Evolutionary conservation across 2,329 filamentous ascomycete genomes (phyloP).

Genomic region (Fusarium nodosum): DNA sequence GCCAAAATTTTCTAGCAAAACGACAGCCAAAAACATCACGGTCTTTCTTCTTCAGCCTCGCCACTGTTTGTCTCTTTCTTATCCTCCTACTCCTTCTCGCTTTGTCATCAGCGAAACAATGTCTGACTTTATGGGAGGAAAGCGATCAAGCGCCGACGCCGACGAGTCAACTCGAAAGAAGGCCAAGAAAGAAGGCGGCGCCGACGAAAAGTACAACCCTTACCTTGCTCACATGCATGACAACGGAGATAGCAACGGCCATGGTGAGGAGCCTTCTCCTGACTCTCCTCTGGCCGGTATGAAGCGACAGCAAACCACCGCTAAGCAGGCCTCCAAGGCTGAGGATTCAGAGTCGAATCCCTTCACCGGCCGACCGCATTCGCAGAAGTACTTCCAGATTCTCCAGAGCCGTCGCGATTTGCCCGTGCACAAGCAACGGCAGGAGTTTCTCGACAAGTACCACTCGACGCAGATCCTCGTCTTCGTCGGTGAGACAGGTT

Average conservation of each 20-base stretch:
- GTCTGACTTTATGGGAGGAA: conserved; percentile 58
- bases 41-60: conserved; percentile 45
- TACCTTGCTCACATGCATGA: conserved; percentile 93
- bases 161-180: conserved; percentile 61
- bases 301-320: conserved; percentile 84
- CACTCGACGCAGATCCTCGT: conserved; percentile 96
- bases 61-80: conserved; percentile 20
- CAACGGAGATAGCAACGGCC: conserved; percentile 58
- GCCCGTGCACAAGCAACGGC: conserved; percentile 91
- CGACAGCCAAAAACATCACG: conserved; percentile 37
- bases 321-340: conserved; percentile 76
- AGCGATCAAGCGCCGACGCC: conserved; percentile 61
- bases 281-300: conserved; percentile 73
- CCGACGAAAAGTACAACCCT: conserved; percentile 71
- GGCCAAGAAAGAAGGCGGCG: conserved; percentile 56
- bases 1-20: conserved; percentile 51
- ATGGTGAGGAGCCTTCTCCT: conserved; percentile 53
- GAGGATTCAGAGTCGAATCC: conserved; percentile 88
- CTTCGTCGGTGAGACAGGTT: conserved; percentile 99
- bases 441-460: conserved; percentile 94
- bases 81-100: conserved; percentile 9
- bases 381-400: conserved; percentile 90
- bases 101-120: conserved; percentile 49
- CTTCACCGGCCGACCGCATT: conserved; percentile 83
- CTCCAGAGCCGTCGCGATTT: conserved; percentile 85